Evolutionary conservation across 306 rosid species (phyloP), one percentile per base, ranked within the genome.

Genomic region (Vigna reflexopilosa): DNA sequence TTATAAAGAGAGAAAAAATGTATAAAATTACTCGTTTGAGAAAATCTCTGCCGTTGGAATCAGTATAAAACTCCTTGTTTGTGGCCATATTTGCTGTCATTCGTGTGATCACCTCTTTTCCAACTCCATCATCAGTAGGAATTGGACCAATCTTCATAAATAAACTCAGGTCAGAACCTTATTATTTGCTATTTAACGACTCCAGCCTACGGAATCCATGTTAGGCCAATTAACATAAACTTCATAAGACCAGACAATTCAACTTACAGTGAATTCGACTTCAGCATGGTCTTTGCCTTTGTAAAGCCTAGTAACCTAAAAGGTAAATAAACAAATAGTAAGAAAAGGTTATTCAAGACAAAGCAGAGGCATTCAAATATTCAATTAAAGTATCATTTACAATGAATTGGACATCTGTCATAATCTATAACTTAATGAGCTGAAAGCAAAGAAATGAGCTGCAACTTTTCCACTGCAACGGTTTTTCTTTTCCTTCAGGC

Each of bases 11-110:
- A 75, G 15, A 69, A 20, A 69, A 72, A 74, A 11, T 28, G 4
- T 22, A 56, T 17, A 10, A 9, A 49, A 24, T 78, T 85, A 90
- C 98, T 88, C 98, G 81, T 84, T 94, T 85, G 13, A 94, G 85
- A 86, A 94, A 92, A 77, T 94, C 98, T 79, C 98, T 87, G 63
- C 96, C 98, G 10, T 94, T 94, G 8, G 97, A 92, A 82, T 94
- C 97, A 16, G 98, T 92, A 78, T 86, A 90, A 42, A 92, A 94
- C 83, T 63, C 88, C 85, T 89, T 84, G 82, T 90, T 82, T 55
- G 97, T 94, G 64, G 6, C 93, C 97, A 94, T 88, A 77, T 89
- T 88, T 58, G 98, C 72, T 67, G 96, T 87, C 85, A 92, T 38
- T 77, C 67, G 84, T 11, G 92, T 92, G 85, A 92, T 88, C 81